Conservation (phyloP, 2,329 filamentous ascomycete genomes). For the Cladosporium oxysporum region DNA sequence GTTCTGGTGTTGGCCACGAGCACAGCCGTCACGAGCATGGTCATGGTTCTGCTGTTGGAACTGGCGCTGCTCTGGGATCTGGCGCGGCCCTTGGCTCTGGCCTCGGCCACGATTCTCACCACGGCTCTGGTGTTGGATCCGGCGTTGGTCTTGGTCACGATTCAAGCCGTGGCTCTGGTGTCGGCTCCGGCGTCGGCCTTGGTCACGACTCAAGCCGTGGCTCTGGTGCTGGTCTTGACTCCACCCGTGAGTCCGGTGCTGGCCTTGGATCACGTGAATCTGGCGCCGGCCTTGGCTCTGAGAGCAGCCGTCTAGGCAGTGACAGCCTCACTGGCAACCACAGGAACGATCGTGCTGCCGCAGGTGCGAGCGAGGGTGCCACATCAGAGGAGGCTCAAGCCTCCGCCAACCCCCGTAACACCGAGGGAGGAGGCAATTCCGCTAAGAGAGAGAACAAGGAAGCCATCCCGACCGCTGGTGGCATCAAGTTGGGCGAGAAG, state of each 20-base stretch:
- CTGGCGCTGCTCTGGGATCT: not conserved
- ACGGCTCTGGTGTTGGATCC: slow-evolving; percentile 9
- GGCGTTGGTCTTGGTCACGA: not conserved
- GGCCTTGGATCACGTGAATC: not conserved
- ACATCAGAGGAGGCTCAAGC: not conserved
- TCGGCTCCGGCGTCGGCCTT: not conserved
- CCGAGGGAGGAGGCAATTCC: not conserved
- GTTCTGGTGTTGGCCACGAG: not conserved
- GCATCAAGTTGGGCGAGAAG: slow-evolving; percentile 34
- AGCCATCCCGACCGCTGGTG: slow-evolving; percentile 38
- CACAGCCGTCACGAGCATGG: not conserved
- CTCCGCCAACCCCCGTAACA: not conserved
- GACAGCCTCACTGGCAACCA: not conserved
- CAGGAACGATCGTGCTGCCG: not conserved
- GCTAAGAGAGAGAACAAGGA: slow-evolving; percentile 29
- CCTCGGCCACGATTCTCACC: slow-evolving; percentile 1
- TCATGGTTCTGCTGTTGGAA: not conserved
- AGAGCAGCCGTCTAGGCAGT: not conserved
- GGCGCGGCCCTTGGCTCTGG: not conserved
- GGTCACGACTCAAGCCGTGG: not conserved
- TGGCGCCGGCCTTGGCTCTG: slow-evolving; percentile 3
- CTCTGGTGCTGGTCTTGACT: not conserved
- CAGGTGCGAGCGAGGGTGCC: not conserved
- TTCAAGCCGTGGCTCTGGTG: not conserved
- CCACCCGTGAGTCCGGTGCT: not conserved